Evolutionary conservation across 1,139 yeast species (phyloP), one percentile per base, ranked within the genome.

Genomic region (Kodamaea sp.): DNA sequence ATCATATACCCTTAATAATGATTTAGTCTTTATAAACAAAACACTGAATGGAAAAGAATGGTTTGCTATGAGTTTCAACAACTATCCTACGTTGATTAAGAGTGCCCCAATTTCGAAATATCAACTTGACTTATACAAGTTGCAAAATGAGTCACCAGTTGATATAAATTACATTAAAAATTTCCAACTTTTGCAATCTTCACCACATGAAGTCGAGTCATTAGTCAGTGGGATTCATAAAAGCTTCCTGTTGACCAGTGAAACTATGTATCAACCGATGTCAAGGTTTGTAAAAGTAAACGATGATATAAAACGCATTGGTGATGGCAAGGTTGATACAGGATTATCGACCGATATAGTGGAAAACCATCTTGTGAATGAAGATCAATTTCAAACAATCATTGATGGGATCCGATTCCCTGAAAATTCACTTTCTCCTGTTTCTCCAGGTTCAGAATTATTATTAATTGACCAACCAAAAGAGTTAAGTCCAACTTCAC

Each of bases 51-150:
- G 81, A 4, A 49, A 59, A 27, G 83, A 86, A 36, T 89, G 96
- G 96, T 87, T 77, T 65, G 97, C 96, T 8, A 73, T 90, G 76
- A 84, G 95, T 25, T 85, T 81, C 47, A 58, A 62, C 24, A 74
- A 81, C 50, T 90, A 82, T 54, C 96, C 97, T 0, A 80, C 94
- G 0, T 60, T 89, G 37, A 89, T 90, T 15, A 79, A 80, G 44
- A 78, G 87, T 23, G 94, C 97, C 0, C 92, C 95, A 0, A 54
- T 75, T 3, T 79, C 89, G 0, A 71, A 73, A 42, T 82, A 78
- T 50, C 78, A 78, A 32, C 53, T 75, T 39, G 40, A 62, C 9
- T 53, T 70, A 34, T 60, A 60, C 45, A 58, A 58, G 33, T 40
- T 58, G 15, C 48, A 46, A 20, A 45, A 47, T 28, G 40, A 43